Evolutionary conservation across 257 asterid genomes (phyloP).

Genomic region (Capsicum baccatum): DNA sequence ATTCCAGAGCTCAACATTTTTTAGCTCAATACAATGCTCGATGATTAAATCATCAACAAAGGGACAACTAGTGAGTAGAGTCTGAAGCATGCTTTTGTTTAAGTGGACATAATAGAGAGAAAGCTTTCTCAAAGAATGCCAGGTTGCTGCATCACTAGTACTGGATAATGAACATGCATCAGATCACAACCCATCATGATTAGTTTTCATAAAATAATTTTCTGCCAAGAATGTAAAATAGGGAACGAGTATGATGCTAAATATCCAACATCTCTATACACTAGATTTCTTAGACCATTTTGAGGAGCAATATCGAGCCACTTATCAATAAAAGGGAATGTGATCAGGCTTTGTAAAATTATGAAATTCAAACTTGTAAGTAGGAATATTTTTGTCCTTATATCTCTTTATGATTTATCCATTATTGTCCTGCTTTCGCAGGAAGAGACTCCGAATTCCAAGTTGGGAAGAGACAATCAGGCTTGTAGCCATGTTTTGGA

Average conservation of each 20-base stretch:
- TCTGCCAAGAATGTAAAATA: background rate
- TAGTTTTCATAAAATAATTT: background rate
- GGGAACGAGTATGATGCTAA: background rate
- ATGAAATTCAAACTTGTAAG: background rate
- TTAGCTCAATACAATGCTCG: background rate
- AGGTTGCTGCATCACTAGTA: accelerated
- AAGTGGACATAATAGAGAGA: background rate
- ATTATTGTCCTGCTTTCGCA: background rate
- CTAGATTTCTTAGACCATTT: background rate
- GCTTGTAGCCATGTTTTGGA: background rate
- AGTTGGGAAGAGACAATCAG: background rate
- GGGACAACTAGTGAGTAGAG: background rate
- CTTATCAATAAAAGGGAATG: background rate
- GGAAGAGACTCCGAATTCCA: background rate
- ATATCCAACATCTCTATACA: background rate
- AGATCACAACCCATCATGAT: background rate
- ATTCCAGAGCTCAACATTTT: background rate
- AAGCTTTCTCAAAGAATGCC: background rate
- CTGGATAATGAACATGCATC: background rate
- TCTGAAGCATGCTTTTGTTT: background rate
- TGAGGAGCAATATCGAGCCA: background rate
- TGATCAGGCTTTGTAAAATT: background rate
- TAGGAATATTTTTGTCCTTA: background rate
- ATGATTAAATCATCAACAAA: background rate
- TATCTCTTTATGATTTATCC: background rate